These are phyloP conservation scores for Phytophthora parvispora DNA, from an alignment of 352 stramenopile species.

Conservation along the genomic window DNA sequence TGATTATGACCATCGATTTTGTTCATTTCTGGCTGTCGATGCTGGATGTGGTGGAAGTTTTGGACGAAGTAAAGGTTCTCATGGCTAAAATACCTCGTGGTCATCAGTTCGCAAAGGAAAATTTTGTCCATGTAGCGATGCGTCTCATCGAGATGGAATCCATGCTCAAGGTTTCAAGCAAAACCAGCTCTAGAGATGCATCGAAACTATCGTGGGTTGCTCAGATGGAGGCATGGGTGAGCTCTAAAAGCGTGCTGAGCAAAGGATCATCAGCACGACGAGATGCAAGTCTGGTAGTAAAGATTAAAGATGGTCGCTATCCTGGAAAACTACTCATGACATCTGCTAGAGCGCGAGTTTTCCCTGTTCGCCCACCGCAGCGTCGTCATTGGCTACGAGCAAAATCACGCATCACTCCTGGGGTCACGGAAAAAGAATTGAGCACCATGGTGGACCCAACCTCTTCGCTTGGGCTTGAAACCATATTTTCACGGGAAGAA, in stretches of 20 bases:
- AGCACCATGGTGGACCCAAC: neutral
- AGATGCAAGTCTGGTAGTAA: neutral
- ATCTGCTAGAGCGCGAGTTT: constrained; percentile 10
- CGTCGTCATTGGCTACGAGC: neutral
- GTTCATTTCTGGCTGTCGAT: constrained; percentile 2
- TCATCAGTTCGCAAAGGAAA: constrained; percentile 5
- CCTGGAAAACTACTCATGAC: neutral
- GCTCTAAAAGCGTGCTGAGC: neutral
- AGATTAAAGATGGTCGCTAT: neutral
- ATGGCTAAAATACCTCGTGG: constrained; percentile 13
- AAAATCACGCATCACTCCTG: neutral
- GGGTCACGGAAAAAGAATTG: neutral
- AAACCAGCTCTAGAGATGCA: neutral
- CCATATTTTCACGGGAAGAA: constrained; percentile 23
- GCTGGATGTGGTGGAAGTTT: neutral
- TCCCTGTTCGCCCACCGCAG: constrained; percentile 8
- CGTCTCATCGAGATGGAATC: constrained; percentile 7
- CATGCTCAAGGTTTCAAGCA: neutral
- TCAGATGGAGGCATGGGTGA: constrained; percentile 12
- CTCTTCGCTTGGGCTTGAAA: constrained; percentile 6
- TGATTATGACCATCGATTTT: constrained; percentile 3
- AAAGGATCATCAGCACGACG: neutral
- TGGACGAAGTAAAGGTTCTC: neutral
- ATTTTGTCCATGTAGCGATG: constrained; percentile 19
- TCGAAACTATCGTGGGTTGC: constrained; percentile 1